A percentile compares a stretch with the other conserved stretches of the same genome.
Conservation (phyloP, 441 rosid species). For the Gossypium schwendimanii region DNA sequence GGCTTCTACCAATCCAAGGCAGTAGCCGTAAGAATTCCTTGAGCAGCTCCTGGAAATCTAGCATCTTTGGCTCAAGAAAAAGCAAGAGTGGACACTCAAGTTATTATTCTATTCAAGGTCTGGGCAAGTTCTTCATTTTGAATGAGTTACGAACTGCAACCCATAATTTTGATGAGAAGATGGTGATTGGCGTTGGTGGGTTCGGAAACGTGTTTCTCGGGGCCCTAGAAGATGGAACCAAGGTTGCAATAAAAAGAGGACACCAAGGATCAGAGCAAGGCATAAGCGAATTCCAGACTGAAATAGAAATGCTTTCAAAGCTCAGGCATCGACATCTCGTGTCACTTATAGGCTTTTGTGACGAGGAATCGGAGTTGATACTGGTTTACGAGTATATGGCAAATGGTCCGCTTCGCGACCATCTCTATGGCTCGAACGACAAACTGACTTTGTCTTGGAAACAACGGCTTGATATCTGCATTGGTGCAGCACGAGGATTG, state of each 20-base stretch:
- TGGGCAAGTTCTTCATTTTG: constrained; percentile 43
- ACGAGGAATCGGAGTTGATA: constrained; percentile 54
- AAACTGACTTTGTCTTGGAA: constrained; percentile 46
- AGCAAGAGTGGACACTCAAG: constrained; percentile 46
- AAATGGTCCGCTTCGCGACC: constrained; percentile 57
- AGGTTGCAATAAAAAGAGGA: constrained; percentile 50
- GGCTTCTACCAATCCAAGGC: constrained; percentile 44
- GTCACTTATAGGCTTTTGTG: constrained; percentile 52
- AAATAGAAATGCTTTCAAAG: constrained; percentile 60
- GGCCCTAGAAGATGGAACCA: constrained; percentile 39
- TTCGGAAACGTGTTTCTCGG: constrained; percentile 56
- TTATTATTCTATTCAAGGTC: constrained; percentile 37
- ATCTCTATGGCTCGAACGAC: constrained; percentile 39
- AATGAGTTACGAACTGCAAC: constrained; percentile 43
- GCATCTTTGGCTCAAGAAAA: constrained; percentile 39
- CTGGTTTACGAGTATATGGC: constrained; percentile 62
- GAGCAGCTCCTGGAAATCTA: constrained; percentile 43
- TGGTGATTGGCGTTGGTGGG: constrained; percentile 53
- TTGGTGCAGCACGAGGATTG: constrained; percentile 57
- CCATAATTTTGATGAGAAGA: constrained; percentile 45
- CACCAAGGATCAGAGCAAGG: constrained; percentile 53
- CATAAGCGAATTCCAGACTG: constrained; percentile 55
- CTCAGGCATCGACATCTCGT: constrained; percentile 59
- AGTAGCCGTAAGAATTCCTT: constrained; percentile 32
- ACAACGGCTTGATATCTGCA: constrained; percentile 55